These are phyloP conservation scores for Ophiostoma himal-ulmi DNA, from an alignment of 2,329 filamentous ascomycete species.

Conservation along the genomic window DNA sequence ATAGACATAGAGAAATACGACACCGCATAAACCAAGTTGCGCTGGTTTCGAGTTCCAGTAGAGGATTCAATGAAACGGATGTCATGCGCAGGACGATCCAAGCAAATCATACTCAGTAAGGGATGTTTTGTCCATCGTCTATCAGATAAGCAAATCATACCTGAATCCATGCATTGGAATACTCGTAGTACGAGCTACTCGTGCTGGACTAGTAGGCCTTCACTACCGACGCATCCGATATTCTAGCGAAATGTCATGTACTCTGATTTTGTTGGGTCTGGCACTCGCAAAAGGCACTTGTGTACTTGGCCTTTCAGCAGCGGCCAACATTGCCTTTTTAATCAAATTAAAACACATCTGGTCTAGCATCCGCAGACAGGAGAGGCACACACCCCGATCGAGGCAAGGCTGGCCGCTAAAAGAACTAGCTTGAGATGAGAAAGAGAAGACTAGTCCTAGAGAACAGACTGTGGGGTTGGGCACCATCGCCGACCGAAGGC, in stretches of 20 bases:
- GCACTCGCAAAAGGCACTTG: no score
- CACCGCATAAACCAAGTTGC: neutral
- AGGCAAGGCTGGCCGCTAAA: neutral
- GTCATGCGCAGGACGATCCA: neutral
- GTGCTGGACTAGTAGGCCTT: neutral
- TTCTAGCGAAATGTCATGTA: neutral
- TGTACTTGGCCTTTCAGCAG: neutral
- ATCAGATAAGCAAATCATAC: neutral
- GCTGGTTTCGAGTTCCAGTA: neutral
- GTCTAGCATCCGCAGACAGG: neutral
- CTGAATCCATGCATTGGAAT: neutral
- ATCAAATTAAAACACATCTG: neutral
- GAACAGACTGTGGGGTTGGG: neutral
- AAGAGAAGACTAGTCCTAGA: neutral
- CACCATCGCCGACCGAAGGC: conserved; percentile 3
- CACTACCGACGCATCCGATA: neutral
- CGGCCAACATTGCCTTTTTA: neutral
- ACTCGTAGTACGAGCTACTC: neutral
- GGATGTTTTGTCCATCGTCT: neutral
- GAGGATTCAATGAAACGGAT: neutral
- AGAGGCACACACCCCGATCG: neutral
- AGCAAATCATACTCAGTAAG: neutral
- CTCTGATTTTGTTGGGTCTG: no score
- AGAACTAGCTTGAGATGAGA: neutral
- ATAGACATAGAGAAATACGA: neutral